A percentile compares a stretch with the other conserved stretches of the same genome.
Conservation (phyloP, 805 yeast species). For the Metschnikowia koreensis region DNA sequence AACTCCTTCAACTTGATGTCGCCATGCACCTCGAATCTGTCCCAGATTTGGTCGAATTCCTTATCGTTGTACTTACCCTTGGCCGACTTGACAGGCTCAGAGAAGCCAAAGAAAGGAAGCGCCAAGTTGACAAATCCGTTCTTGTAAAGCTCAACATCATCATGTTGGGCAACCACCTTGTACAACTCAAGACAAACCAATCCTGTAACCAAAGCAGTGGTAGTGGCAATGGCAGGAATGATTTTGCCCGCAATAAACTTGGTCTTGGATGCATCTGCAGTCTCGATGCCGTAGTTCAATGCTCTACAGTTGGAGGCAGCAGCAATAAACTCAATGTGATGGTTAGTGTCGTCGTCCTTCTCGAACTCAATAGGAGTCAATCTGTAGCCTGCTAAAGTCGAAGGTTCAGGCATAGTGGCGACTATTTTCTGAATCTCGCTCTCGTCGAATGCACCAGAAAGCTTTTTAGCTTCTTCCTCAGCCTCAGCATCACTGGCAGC, state of each 20-base stretch:
- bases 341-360: constrained; percentile 95
- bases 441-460: constrained; percentile 47
- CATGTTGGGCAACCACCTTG: constrained; percentile 78
- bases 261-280: constrained; percentile 86
- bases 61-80: constrained; percentile 78
- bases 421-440: constrained; percentile 69
- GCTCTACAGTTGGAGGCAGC: constrained; percentile 98
- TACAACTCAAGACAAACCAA: constrained; percentile 86
- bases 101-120: constrained; percentile 92
- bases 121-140: constrained; percentile 93
- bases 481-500: constrained; percentile 87
- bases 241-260: constrained; percentile 98
- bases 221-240: constrained; percentile 98
- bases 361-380: constrained; percentile 91
- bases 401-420: constrained; percentile 81
- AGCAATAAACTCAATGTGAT: constrained; percentile 92
- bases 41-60: constrained; percentile 90
- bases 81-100: constrained; percentile 89
- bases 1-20: constrained; percentile 74
- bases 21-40: constrained; percentile 79
- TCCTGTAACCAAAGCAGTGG: constrained; percentile 97
- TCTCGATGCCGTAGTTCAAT: constrained; percentile 79
- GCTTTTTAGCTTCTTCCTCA: constrained; percentile 64
- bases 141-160: constrained; percentile 79
- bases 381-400: constrained; percentile 84